These are phyloP conservation scores for Saraca asoca DNA, from an alignment of 331 rosid genomes.

Conservation along the genomic window DNA sequence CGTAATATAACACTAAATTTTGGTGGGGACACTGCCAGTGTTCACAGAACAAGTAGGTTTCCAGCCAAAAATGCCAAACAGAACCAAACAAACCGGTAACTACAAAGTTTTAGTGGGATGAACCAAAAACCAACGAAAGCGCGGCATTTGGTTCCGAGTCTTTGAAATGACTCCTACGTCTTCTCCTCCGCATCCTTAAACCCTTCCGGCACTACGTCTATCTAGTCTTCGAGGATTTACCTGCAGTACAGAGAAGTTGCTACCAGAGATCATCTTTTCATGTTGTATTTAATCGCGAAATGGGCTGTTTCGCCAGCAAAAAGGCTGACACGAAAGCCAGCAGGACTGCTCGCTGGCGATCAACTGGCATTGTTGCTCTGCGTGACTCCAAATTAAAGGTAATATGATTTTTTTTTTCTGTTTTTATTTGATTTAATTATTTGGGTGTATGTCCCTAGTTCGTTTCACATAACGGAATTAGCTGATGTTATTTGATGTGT, in stretches of 20 bases:
- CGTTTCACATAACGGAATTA: neutral
- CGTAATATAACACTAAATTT: too few relatives aligned
- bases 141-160: slow-evolving; percentile 13
- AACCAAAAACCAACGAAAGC: neutral
- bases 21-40: too few relatives aligned
- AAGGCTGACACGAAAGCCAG: slow-evolving; percentile 62
- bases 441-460: neutral
- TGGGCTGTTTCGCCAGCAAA: slow-evolving; percentile 80
- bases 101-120: too few relatives aligned
- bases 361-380: slow-evolving; percentile 94
- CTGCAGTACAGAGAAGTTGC: neutral
- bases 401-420: slow-evolving; percentile 14
- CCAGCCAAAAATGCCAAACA: too few relatives aligned
- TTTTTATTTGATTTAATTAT: neutral
- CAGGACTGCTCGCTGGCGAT: slow-evolving; percentile 82
- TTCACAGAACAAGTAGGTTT: too few relatives aligned
- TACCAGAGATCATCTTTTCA: neutral
- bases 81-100: too few relatives aligned
- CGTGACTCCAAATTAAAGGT: slow-evolving; percentile 96
- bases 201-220: neutral
- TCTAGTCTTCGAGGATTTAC: neutral
- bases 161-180: neutral
- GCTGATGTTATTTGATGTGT: neutral
- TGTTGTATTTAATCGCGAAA: slow-evolving; percentile 22
- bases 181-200: neutral